phyloP scores from a whole-genome alignment of 108 stramenopile species.

The Ochromonas danica region DNA sequence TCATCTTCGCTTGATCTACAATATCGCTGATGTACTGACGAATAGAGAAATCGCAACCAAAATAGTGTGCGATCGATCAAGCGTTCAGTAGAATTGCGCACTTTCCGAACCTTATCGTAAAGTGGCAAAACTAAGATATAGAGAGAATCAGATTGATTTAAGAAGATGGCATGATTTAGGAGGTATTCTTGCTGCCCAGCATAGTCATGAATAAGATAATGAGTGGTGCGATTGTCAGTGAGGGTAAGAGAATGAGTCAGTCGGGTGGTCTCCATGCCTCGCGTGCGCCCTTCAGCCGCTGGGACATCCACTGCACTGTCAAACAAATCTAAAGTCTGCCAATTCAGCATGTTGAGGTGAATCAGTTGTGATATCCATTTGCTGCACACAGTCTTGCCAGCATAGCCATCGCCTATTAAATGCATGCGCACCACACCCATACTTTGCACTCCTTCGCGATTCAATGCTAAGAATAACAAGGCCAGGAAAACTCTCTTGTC shows the following conservation, averaged over 20 bases:
- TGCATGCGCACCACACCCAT: background rate
- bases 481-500: background rate
- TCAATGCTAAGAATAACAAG: background rate
- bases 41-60: background rate
- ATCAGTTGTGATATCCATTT: background rate
- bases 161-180: background rate
- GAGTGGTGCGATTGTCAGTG: background rate
- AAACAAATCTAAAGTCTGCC: background rate
- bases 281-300: background rate
- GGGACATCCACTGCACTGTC: background rate
- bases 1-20: too few species aligned
- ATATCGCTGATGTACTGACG: too few species aligned
- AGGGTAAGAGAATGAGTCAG: background rate
- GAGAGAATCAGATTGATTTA: background rate
- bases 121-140: background rate
- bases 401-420: background rate
- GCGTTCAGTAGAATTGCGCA: background rate
- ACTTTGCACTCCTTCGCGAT: background rate
- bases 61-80: background rate
- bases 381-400: background rate
- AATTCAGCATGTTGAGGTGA: background rate
- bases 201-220: background rate
- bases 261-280: background rate
- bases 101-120: background rate
- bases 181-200: background rate